phyloP scores from a whole-genome alignment of 495 filamentous ascomycete species.

The Penicillium parvum region DNA sequence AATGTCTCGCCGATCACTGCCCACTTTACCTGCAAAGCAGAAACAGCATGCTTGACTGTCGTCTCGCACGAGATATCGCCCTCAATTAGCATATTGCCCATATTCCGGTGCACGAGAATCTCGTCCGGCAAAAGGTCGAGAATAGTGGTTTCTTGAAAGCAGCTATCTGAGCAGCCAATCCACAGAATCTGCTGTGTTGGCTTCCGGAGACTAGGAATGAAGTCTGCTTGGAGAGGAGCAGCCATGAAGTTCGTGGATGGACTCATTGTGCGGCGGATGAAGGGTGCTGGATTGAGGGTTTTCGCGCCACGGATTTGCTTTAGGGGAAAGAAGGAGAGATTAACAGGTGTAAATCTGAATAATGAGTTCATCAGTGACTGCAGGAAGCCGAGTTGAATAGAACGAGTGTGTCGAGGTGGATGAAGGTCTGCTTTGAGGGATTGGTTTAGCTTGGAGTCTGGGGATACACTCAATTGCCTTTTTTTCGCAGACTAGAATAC shows the following conservation, averaged over 20 bases:
- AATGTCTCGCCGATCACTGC: not conserved
- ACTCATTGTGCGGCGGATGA: not conserved
- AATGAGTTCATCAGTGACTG: no score
- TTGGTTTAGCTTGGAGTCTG: no score
- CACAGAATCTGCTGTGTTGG: constrained; percentile 36
- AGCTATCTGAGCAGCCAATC: constrained; percentile 41
- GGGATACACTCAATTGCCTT: no score
- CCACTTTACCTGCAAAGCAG: constrained; percentile 25
- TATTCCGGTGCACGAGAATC: constrained; percentile 38
- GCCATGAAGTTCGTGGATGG: not conserved
- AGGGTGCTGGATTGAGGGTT: no score
- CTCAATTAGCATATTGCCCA: constrained; percentile 36
- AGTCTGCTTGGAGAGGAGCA: constrained; percentile 5
- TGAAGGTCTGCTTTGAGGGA: no score
- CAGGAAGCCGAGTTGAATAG: no score
- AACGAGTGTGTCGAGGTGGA: no score
- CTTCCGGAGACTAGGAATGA: constrained; percentile 28
- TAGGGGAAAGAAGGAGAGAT: no score
- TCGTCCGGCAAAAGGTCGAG: constrained; percentile 33
- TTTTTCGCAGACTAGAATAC: no score
- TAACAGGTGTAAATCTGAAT: no score
- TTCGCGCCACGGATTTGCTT: no score
- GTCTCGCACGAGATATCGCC: constrained; percentile 31
- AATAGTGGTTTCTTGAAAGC: constrained; percentile 30
- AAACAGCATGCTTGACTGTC: constrained; percentile 32